These are phyloP conservation scores for Cicer chorassanicum DNA, from an alignment of 306 rosid genomes.

Conservation along the genomic window DNA sequence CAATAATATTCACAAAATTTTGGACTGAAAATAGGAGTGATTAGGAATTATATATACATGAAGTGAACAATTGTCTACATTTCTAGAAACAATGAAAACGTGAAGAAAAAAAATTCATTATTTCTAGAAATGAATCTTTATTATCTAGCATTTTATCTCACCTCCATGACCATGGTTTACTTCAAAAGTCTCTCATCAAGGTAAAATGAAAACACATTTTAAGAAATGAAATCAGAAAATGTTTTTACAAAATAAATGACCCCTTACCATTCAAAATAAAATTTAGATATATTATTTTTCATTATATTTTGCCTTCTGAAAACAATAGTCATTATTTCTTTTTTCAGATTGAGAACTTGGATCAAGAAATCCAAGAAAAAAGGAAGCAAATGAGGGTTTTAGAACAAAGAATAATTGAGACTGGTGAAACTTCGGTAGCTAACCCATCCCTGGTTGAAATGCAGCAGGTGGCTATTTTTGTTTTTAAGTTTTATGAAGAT, in stretches of 20 bases:
- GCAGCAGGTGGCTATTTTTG: conserved; percentile 78
- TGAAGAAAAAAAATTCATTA: too few relatives aligned
- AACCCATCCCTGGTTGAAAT: conserved; percentile 78
- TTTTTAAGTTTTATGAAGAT: conserved; percentile 18
- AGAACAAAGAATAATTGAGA: conserved; percentile 82
- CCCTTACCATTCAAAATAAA: conserved; percentile 6
- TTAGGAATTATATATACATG: not conserved
- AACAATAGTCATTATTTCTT: conserved; percentile 33
- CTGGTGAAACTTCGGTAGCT: conserved; percentile 79
- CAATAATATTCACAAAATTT: conserved; percentile 8
- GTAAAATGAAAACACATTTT: too few relatives aligned
- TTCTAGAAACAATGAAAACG: too few relatives aligned
- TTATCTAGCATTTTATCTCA: too few relatives aligned
- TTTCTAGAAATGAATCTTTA: too few relatives aligned
- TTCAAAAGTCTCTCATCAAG: too few relatives aligned
- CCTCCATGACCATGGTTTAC: too few relatives aligned
- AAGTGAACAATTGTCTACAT: too few relatives aligned
- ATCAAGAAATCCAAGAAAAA: conserved; percentile 88
- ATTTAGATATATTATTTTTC: not conserved
- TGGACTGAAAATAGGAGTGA: conserved; percentile 5
- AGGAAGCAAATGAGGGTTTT: conserved; percentile 79
- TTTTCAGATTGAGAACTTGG: conserved; percentile 81
- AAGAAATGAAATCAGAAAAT: too few relatives aligned
- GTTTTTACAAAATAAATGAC: too few relatives aligned
- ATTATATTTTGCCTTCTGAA: conserved; percentile 2